Conservation (phyloP, 2,329 filamentous ascomycete genomes). For the Pseudogymnoascus sp. region DNA sequence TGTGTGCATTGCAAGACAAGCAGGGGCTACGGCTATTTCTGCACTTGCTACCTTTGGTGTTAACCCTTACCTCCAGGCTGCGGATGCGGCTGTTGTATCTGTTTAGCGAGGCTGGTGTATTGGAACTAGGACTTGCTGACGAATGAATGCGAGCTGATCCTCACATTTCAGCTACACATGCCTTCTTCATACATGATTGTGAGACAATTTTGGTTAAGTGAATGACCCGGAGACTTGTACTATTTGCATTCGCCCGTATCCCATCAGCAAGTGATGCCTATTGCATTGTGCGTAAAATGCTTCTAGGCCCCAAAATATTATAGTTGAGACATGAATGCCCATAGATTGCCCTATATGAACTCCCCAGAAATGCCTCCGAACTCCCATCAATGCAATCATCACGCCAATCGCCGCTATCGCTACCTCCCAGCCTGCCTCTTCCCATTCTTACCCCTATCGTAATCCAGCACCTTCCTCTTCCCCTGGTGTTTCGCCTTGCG, state of each 20-base stretch:
- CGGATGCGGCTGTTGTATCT: slow-evolving; percentile 5
- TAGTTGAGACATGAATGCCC: background rate
- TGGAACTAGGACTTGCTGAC: slow-evolving; percentile 8
- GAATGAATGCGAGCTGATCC: slow-evolving; percentile 9
- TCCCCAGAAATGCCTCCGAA: background rate
- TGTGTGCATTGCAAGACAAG: slow-evolving; percentile 9
- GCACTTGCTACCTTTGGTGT: slow-evolving; percentile 9
- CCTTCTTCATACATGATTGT: slow-evolving; percentile 1
- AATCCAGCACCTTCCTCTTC: slow-evolving; percentile 40
- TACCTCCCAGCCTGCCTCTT: background rate
- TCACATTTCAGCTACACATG: background rate
- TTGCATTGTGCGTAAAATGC: background rate
- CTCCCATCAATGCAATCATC: slow-evolving; percentile 1
- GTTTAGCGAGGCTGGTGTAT: slow-evolving; percentile 9
- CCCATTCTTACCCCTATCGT: slow-evolving; percentile 11
- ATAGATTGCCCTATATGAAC: background rate
- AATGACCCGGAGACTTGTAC: background rate
- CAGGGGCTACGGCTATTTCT: slow-evolving; percentile 9
- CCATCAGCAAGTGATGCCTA: background rate
- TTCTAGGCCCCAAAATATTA: background rate
- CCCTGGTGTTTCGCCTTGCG: slow-evolving; percentile 48
- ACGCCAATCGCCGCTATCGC: background rate
- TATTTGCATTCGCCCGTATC: background rate
- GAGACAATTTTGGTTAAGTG: background rate
- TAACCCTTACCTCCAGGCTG: background rate